Evolutionary conservation across 441 rosid genomes (phyloP), one percentile per base, ranked within the genome.

Genomic region (Syzygium malaccense): DNA sequence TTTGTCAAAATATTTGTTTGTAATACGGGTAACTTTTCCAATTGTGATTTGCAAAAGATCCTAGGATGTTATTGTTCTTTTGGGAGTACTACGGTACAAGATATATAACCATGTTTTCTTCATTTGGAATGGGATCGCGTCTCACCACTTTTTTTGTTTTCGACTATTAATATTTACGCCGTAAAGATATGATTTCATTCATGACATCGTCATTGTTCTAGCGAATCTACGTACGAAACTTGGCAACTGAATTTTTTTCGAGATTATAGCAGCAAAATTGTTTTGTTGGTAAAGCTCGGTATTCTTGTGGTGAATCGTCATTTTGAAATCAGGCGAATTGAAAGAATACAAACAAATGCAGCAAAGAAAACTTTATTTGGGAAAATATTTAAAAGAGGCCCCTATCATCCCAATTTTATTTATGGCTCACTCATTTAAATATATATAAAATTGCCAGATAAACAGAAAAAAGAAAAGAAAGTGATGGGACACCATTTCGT

Each of bases 11-110:
- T 55, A 5, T 55, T 17, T 55, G 23, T 17, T 55, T 64, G 11
- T 0, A 64, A 1, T 2, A 0, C 7, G 75, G 3, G 23, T 30
- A 5, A 5, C 13, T 64, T 55, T 64, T 64, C 4, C 15, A 30
- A 30, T 14, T 2, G 12, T 7, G 37, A 64, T 64, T 37, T 10
- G 3, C 1, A 0, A 7, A 30, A 30, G 37, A 64, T 30, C 75
- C 1, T 64, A 6, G 37, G 20, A 64, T 64, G 37, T 30, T 14
- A 4, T 15, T 19, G 15, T 8, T 64, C 12, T 30, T 30, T 64
- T 30, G 75, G 33, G 20, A 15, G 37, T 64, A 32, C 10, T 14
- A 4, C 7, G 3, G 7, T 30, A 30, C 32, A 3, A 62, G 41
- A 64, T n/a, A 64, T 30, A 30, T 7, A 64, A 64, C 9, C 48